phyloP scores from a whole-genome alignment of 2,329 filamentous ascomycete genomes.

The Fusarium denticulatum region DNA sequence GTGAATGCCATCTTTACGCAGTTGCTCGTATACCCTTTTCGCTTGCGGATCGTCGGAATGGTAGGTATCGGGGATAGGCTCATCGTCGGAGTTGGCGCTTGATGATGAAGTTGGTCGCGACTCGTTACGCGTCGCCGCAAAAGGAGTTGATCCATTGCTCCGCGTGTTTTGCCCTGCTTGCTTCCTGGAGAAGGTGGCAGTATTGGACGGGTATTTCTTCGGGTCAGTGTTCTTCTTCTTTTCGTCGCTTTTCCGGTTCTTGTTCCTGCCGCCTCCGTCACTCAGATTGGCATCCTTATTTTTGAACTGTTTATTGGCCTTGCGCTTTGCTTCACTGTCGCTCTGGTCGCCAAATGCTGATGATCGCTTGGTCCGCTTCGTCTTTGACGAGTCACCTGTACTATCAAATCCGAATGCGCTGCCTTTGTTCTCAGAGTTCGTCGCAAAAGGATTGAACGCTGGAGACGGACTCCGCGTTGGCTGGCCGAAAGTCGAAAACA shows the following conservation, averaged over 20 bases:
- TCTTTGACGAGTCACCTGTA: conserved; percentile 42
- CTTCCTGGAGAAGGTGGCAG: conserved; percentile 24
- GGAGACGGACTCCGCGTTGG: conserved; percentile 49
- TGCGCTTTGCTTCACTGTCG: conserved; percentile 42
- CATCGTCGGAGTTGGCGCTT: conserved; percentile 34
- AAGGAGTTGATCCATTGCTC: conserved; percentile 32
- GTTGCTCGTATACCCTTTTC: conserved; percentile 60
- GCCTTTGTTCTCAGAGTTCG: conserved; percentile 30
- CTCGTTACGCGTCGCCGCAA: conserved; percentile 30
- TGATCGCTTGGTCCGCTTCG: conserved; percentile 42
- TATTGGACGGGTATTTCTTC: conserved; percentile 31
- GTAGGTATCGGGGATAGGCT: conserved; percentile 29
- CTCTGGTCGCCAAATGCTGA: conserved; percentile 42
- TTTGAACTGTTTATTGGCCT: conserved; percentile 43
- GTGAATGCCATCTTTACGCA: conserved; percentile 64
- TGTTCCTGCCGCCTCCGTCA: conserved; percentile 40
- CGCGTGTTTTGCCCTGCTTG: conserved; percentile 19
- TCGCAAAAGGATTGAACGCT: conserved; percentile 51
- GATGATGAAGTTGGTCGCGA: conserved; percentile 43
- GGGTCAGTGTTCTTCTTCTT: conserved; percentile 39
- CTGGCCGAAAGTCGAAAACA: conserved; percentile 52
- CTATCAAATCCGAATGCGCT: conserved; percentile 48
- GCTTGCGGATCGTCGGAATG: conserved; percentile 55
- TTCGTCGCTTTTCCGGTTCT: conserved; percentile 39
- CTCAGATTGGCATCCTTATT: conserved; percentile 40